phyloP scores from a whole-genome alignment of 1,284 basidiomycete genomes.

The Lignosus rhinocerotis region DNA sequence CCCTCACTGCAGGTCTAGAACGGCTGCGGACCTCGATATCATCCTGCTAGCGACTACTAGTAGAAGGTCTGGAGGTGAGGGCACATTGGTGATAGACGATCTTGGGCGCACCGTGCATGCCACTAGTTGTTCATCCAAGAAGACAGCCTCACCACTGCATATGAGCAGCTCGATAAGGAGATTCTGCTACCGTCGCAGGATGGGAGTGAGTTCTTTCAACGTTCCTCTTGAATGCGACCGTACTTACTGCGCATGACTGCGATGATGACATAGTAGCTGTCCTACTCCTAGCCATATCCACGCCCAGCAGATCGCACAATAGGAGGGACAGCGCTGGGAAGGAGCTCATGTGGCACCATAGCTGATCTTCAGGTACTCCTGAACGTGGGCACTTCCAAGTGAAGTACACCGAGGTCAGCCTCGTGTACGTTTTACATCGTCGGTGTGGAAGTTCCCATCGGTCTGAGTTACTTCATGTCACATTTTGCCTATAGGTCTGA shows the following conservation, averaged over 20 bases:
- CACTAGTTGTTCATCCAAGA: too few species aligned
- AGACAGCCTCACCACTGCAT: too few species aligned
- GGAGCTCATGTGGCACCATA: neutral
- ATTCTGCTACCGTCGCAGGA: too few species aligned
- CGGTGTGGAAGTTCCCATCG: neutral
- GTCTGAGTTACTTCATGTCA: neutral
- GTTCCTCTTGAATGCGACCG: too few species aligned
- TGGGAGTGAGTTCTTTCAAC: too few species aligned
- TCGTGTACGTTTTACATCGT: neutral
- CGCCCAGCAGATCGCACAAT: neutral
- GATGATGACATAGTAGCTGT: neutral
- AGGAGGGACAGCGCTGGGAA: neutral
- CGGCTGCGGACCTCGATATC: neutral
- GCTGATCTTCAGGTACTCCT: neutral
- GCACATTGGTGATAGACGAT: neutral
- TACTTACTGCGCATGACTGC: neutral
- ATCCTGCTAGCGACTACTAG: neutral
- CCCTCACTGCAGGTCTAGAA: neutral
- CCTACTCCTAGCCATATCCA: neutral
- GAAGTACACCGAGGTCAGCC: neutral
- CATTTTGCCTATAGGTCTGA: neutral
- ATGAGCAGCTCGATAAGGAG: too few species aligned
- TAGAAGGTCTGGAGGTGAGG: neutral
- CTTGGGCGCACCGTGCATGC: too few species aligned
- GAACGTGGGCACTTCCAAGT: neutral